Evolutionary conservation across 2,329 filamentous ascomycete genomes (phyloP), one percentile per base, ranked within the genome.

Genomic region (Colletotrichum cuscutae): DNA sequence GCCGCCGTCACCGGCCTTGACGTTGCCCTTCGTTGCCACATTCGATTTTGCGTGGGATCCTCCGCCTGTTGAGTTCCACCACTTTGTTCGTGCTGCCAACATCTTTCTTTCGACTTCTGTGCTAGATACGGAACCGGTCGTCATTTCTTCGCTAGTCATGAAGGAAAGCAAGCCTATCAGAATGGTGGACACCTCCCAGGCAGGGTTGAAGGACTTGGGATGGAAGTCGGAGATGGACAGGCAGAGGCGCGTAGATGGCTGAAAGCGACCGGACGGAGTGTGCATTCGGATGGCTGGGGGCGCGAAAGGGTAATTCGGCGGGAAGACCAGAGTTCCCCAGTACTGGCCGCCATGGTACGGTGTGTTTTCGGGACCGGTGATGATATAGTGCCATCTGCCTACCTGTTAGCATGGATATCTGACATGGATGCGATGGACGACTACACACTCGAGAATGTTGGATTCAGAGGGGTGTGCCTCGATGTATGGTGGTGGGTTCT

Each of bases 91-190:
- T 28, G 89, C 88, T 0, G 97, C 95, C 62, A 95, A 90, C 78
- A 92, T 89, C 81, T 91, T 93, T 74, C 96, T 90, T 86, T 98
- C 95, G 4, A 89, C 86, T 62, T 94, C 90, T 0, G 90, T 93
- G 22, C 92, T 94, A 6, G 92, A 92, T 35, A 99, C 90, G 35
- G 93, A 95, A 2, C 97, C 97, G 0, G 97, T 98, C 0, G 97
- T 99, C 93, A 98, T 98, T 85, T 99, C 97, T 80, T 99, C 96
- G 76, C 94, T 95, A 2, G 96, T 98, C 97, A 99, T 99, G 84
- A 99, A 99, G 52, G 94, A 97, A 75, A 98, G 87, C 32, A 99
- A 89, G 11, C 97, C 97, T 68, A 97, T 97, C 19, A 99, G 86
- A 76, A 99, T 99, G 0, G 97, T 99, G 67, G 93, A 96, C 8